Evolutionary conservation across 2,329 filamentous ascomycete species (phyloP), one percentile per base, ranked within the genome.

Genomic region (Bipolaris victoriae): DNA sequence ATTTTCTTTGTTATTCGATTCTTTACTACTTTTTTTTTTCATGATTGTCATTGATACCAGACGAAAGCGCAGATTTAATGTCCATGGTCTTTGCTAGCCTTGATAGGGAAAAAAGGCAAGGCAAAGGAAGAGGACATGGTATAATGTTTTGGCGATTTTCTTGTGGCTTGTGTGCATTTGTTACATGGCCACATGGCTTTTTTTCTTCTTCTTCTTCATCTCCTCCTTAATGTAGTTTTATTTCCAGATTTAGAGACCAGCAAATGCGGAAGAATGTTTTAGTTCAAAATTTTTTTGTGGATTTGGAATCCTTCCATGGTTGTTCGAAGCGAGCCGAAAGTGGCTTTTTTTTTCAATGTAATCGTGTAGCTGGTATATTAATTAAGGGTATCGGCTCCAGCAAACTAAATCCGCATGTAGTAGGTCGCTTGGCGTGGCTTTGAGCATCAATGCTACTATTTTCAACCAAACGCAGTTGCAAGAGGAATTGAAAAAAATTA

Each of bases 41-140:
- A 48, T 48, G 40, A 49, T 44, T 44, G 37, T 49, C 29, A 60
- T 63, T 64, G 64, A 68, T 68, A 68, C 64, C 64, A 65, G 55
- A 52, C 48, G 57, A 55, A 58, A 54, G 49, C 49, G 15, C 15
- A 10, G 46, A 18, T 37, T 48, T 36, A 20, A 6, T 37, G 7
- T 22, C 46, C 10, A 16, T 11, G 46, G 15, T 16, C 13, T 24
- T 24, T 48, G 9, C 36, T 48, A 13, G 13, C 31, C 20, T 7
- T 13, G 31, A 48, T 37, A 22, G 33, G 7, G 11, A 24, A 24
- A 26, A 24, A 26, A 4, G 13, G 20, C 13, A n/a, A 20, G 22
- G 13, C 41, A 35, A n/a, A 20, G 31, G 13, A 35, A 35, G 45
- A 35, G 45, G 41, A 7, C 33, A 40, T 22, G 49, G 50, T 13